These are phyloP conservation scores for Apiospora phragmitis DNA, from an alignment of 2,329 filamentous ascomycete species.

Conservation along the genomic window DNA sequence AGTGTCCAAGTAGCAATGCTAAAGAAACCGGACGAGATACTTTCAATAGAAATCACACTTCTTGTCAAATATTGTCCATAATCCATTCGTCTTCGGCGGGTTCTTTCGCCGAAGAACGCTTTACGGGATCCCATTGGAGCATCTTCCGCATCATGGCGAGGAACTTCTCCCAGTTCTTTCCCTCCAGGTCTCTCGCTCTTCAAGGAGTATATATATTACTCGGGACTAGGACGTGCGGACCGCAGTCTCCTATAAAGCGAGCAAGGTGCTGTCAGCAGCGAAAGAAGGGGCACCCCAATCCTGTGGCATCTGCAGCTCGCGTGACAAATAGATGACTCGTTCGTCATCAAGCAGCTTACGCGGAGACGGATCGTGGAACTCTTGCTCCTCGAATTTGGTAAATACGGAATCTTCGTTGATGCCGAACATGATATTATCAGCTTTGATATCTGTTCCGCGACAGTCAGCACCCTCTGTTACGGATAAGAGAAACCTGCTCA, in stretches of 20 bases:
- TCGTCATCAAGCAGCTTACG: slow-evolving; percentile 42
- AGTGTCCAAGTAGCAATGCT: no score
- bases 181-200: slow-evolving; percentile 39
- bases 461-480: not conserved
- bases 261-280: not conserved
- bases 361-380: slow-evolving; percentile 39
- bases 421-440: slow-evolving; percentile 47
- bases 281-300: slow-evolving; percentile 37
- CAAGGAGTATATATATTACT: slow-evolving; percentile 30
- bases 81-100: slow-evolving; percentile 34
- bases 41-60: no score
- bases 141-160: slow-evolving; percentile 37
- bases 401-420: slow-evolving; percentile 42
- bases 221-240: slow-evolving; percentile 16
- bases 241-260: not conserved
- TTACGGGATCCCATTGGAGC: slow-evolving; percentile 37
- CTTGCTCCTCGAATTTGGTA: slow-evolving; percentile 38
- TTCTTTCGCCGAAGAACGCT: slow-evolving; percentile 30
- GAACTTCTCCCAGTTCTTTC: slow-evolving; percentile 30
- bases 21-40: no score
- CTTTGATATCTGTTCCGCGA: slow-evolving; percentile 40
- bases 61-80: not conserved
- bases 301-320: slow-evolving; percentile 28
- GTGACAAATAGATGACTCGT: slow-evolving; percentile 44
- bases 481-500: not conserved